These are phyloP conservation scores for Hygrophila difformis DNA, from an alignment of 257 asterid genomes.

Conservation along the genomic window DNA sequence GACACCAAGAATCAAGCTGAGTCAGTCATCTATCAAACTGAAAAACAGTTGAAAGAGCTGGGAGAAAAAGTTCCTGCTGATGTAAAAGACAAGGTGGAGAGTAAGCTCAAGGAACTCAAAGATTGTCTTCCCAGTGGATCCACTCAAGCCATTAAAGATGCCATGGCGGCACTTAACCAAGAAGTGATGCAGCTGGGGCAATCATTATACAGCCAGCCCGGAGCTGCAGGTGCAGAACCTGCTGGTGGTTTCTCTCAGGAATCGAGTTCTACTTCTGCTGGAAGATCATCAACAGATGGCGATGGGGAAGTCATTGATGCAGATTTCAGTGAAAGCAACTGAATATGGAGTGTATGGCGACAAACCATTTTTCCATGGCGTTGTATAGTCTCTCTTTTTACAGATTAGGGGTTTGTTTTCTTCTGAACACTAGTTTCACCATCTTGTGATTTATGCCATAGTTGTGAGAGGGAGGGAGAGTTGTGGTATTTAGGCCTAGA, in stretches of 20 bases:
- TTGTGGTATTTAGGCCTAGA: too few relatives aligned
- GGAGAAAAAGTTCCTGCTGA: slow-evolving; percentile 62
- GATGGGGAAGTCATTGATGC: slow-evolving; percentile 77
- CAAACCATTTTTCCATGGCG: too few relatives aligned
- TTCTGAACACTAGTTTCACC: too few relatives aligned
- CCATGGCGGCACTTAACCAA: slow-evolving; percentile 65
- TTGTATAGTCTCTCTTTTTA: too few relatives aligned
- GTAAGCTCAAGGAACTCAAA: slow-evolving; percentile 44
- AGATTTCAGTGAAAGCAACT: slow-evolving; percentile 58
- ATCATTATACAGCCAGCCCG: slow-evolving; percentile 59
- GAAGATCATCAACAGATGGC: slow-evolving; percentile 38
- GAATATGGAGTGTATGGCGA: neutral
- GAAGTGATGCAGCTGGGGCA: slow-evolving; percentile 82
- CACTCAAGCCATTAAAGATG: slow-evolving; percentile 57
- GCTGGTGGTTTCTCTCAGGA: slow-evolving; percentile 22
- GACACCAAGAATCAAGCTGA: slow-evolving; percentile 83
- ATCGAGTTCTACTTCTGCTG: slow-evolving; percentile 26
- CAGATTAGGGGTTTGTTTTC: too few relatives aligned
- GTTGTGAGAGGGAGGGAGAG: too few relatives aligned
- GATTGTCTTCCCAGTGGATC: slow-evolving; percentile 43
- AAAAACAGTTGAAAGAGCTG: slow-evolving; percentile 71
- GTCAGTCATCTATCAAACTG: slow-evolving; percentile 67
- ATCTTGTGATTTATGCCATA: too few relatives aligned
- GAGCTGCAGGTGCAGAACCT: slow-evolving; percentile 37
- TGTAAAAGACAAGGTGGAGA: slow-evolving; percentile 55